Base-by-base conservation (phyloP, 306 rosid species). In the Mucuna pruriens region DNA sequence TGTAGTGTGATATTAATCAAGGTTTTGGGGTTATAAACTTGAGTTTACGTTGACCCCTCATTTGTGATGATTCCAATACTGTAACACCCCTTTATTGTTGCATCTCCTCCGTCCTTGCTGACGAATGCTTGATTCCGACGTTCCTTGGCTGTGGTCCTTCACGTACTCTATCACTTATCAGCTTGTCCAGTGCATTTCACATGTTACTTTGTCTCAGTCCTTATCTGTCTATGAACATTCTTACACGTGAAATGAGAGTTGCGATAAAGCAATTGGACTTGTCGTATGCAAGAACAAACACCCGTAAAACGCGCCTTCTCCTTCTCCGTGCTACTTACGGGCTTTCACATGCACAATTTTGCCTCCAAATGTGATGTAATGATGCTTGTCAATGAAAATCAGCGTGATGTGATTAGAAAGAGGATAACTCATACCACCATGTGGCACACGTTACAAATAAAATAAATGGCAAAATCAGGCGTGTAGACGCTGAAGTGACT, bases 71-170 rank as follows among this genome's bases (percentile, higher is more conserved):
- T 52, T 72, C 9, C 9, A 25, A 69, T 25, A 23, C 20, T 44
- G 57, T 12, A 44, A 44, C 2, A 16, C 26, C 62, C 23, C 3
- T 45, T 71, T 29, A 13, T 25, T 4, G 11, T 15, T n/a, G 54
- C 54, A 4, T 33, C 15, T 40, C 48, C 31, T 39, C 2, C 55
- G 25, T n/a, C n/a, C n/a, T n/a, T n/a, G 23, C 74, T 46, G 68
- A 54, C 46, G 51, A 40, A 55, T 58, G 71, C 19, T 70, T 70
- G 77, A 79, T 71, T 49, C 33, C 3, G 44, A 48, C 49, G 48
- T 72, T 49, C 34, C 3, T 10, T 72, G 34, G 33, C 26, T 44
- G 63, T 33, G 20, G 54, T 22, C 52, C 20, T 36, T 69, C 49
- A 45, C 44, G 36, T 17, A 55, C 23, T 31, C 19, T 33, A 22